phyloP scores from a whole-genome alignment of 2,329 filamentous ascomycete species.

The Pestalotiopsis sp. region DNA sequence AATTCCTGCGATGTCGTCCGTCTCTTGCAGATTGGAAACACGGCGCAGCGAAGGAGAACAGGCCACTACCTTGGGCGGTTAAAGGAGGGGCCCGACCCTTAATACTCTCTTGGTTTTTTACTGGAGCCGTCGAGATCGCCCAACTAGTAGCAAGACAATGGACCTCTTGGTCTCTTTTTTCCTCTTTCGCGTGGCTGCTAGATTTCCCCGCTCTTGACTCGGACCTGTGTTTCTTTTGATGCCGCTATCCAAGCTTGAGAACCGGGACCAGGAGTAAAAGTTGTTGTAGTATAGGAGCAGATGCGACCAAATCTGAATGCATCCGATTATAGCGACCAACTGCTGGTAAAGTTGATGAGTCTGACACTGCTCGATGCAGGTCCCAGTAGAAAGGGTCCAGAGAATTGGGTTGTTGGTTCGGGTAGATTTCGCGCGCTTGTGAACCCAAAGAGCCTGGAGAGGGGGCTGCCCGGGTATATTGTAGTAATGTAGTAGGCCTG shows the following conservation, averaged over 20 bases:
- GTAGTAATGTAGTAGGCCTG: not conserved
- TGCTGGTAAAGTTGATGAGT: not conserved
- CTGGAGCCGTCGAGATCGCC: not conserved
- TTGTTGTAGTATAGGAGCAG: not conserved
- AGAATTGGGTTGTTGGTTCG: constrained; percentile 14
- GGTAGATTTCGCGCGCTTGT: constrained; percentile 8
- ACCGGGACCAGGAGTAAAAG: not conserved
- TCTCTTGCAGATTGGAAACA: not conserved
- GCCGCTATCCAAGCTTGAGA: not conserved
- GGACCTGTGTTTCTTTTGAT: not conserved
- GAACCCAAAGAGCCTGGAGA: constrained; percentile 8
- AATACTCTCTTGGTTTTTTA: constrained; percentile 1
- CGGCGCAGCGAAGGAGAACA: not conserved
- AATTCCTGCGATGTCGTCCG: not conserved
- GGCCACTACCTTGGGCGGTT: constrained; percentile 1
- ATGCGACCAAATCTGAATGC: not conserved
- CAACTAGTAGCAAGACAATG: not conserved
- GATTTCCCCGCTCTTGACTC: constrained; percentile 12
- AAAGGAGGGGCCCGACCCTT: constrained; percentile 10
- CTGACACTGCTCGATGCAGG: constrained; percentile 6
- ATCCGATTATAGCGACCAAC: not conserved
- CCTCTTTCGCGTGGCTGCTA: not conserved
- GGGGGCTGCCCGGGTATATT: not conserved
- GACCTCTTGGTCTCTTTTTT: not conserved
- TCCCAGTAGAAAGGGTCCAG: constrained; percentile 7